These are phyloP conservation scores for Cercospora beticola DNA, from an alignment of 2,329 filamentous ascomycete species.

Conservation along the genomic window DNA sequence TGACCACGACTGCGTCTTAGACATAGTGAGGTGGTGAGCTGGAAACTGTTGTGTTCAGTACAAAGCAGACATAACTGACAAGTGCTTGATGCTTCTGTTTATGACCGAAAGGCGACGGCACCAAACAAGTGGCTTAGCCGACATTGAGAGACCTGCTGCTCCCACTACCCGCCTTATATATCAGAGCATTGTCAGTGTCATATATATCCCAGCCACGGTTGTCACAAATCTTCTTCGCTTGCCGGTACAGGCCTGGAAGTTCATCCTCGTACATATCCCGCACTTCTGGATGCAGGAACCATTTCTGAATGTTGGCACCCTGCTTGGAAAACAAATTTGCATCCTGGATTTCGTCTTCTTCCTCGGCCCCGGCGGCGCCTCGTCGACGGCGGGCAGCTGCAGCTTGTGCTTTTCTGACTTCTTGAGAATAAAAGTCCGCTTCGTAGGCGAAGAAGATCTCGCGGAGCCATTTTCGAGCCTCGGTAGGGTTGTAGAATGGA, in stretches of 20 bases:
- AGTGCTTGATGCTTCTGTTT: background rate
- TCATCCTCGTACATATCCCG: conserved; percentile 31
- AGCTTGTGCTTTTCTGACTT: background rate
- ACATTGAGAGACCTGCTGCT: conserved; percentile 5
- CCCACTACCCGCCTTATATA: conserved; percentile 28
- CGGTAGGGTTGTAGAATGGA: conserved; percentile 24
- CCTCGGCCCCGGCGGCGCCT: background rate
- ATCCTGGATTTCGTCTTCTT: conserved; percentile 16
- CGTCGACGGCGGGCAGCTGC: background rate
- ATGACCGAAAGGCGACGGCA: background rate
- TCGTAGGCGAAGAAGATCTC: conserved; percentile 31
- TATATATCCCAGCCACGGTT: conserved; percentile 32
- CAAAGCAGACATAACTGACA: background rate
- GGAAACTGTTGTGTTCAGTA: background rate
- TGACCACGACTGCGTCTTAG: background rate
- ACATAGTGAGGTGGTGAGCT: background rate
- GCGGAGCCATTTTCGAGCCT: conserved; percentile 26
- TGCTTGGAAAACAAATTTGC: background rate
- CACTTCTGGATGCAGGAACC: conserved; percentile 28
- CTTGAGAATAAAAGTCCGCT: conserved; percentile 12
- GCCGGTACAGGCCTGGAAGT: conserved; percentile 23
- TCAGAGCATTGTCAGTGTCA: conserved; percentile 25
- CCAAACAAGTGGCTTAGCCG: background rate
- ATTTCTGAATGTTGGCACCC: conserved; percentile 22
- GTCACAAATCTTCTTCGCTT: conserved; percentile 35